These are phyloP conservation scores for Colletotrichum agaves DNA, from an alignment of 2,329 filamentous ascomycete species.

Conservation along the genomic window DNA sequence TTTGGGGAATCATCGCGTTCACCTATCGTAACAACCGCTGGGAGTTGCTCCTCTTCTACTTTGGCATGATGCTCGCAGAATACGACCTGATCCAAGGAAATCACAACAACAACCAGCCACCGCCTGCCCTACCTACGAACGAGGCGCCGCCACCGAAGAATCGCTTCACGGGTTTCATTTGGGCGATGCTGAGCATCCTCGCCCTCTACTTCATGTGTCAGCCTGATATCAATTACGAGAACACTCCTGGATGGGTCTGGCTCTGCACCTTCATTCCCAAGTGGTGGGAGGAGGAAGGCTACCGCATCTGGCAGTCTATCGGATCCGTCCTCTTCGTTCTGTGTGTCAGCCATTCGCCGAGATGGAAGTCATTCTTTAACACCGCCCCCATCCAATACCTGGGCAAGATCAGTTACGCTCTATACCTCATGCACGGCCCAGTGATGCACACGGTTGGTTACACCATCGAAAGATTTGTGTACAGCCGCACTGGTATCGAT, in stretches of 20 bases:
- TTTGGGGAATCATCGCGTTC: constrained; percentile 55
- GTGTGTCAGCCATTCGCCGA: constrained; percentile 57
- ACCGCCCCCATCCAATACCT: constrained; percentile 64
- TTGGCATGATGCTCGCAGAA: constrained; percentile 66
- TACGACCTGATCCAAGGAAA: constrained; percentile 61
- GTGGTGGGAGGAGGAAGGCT: constrained; percentile 60
- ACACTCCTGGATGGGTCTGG: constrained; percentile 62
- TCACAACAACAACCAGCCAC: constrained; percentile 47
- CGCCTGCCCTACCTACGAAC: constrained; percentile 40
- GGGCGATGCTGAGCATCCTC: constrained; percentile 56
- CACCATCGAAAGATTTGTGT: constrained; percentile 60
- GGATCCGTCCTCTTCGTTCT: constrained; percentile 64
- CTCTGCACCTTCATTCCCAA: constrained; percentile 60
- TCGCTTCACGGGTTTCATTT: constrained; percentile 39
- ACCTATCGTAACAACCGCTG: constrained; percentile 60
- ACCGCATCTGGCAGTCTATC: constrained; percentile 67
- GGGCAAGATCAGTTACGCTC: constrained; percentile 68
- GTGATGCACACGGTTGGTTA: constrained; percentile 65
- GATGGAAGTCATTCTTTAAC: constrained; percentile 63
- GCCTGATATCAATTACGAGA: constrained; percentile 53
- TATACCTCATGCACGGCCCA: constrained; percentile 71
- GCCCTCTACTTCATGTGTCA: constrained; percentile 64
- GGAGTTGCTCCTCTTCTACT: constrained; percentile 61
- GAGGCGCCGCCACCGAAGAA: constrained; percentile 37
- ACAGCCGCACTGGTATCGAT: constrained; percentile 58